phyloP scores from a whole-genome alignment of 257 asterid genomes.

The Solanum etuberosum region DNA sequence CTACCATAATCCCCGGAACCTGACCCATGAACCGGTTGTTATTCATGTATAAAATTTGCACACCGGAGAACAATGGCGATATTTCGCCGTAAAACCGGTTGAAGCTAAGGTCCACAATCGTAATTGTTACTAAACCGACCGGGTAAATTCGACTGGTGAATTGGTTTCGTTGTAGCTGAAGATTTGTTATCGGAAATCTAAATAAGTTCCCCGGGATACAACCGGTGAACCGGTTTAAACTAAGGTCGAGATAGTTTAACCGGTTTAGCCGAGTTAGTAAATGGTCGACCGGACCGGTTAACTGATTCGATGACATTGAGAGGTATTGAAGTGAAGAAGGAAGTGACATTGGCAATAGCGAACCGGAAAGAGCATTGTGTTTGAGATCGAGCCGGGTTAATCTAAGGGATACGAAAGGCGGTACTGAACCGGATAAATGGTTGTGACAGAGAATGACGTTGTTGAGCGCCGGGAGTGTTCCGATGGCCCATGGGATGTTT shows the following conservation, averaged over 20 bases:
- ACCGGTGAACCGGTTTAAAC: constrained; percentile 74
- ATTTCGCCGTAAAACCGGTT: constrained; percentile 70
- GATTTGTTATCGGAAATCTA: constrained; percentile 44
- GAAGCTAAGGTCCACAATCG: constrained; percentile 72
- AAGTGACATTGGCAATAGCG: constrained; percentile 35
- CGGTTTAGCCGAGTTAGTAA: constrained; percentile 29
- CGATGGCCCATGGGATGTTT: constrained; percentile 41
- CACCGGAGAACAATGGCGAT: constrained; percentile 68
- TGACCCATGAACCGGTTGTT: constrained; percentile 85
- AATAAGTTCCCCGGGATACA: constrained; percentile 43
- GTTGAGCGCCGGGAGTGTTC: constrained; percentile 44
- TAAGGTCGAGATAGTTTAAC: constrained; percentile 62
- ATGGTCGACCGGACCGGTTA: constrained; percentile 58
- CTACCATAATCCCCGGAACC: constrained; percentile 64
- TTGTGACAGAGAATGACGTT: constrained; percentile 67
- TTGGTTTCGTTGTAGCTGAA: constrained; percentile 67
- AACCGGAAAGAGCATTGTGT: constrained; percentile 69
- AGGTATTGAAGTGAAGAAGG: constrained; percentile 67
- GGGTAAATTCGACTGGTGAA: constrained; percentile 60
- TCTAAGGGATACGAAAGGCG: constrained; percentile 40
- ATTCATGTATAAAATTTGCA: constrained; percentile 60
- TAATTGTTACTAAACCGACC: constrained; percentile 39
- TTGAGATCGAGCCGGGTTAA: constrained; percentile 73
- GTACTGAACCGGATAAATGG: constrained; percentile 52
- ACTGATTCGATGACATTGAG: constrained; percentile 64